Evolutionary conservation across 2,329 filamentous ascomycete species (phyloP).

Genomic region (Mycogone perniciosa): DNA sequence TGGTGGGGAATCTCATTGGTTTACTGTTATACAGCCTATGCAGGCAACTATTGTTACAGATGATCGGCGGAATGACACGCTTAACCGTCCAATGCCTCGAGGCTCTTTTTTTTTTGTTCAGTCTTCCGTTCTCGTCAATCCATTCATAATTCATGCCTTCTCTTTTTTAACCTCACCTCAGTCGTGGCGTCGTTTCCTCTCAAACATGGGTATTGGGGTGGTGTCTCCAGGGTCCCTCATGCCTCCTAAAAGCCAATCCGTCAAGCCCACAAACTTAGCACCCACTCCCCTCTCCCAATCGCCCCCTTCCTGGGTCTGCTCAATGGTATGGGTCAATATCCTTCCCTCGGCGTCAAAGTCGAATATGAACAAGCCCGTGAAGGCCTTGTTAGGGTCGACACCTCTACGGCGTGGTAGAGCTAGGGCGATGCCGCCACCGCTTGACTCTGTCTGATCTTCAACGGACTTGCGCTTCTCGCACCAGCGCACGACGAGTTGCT

Average conservation of each 20-base stretch:
- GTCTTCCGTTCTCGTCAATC: background rate
- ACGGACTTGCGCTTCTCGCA: constrained; percentile 39
- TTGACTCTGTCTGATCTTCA: constrained; percentile 26
- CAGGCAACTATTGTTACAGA: constrained; percentile 3
- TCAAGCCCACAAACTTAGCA: constrained; percentile 80
- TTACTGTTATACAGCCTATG: constrained; percentile 5
- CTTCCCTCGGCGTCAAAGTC: constrained; percentile 86
- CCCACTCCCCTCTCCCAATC: constrained; percentile 77
- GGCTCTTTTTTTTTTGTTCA: constrained; percentile 8
- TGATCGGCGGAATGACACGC: background rate
- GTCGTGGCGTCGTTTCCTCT: constrained; percentile 20
- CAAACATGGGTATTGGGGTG: constrained; percentile 31
- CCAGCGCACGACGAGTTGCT: constrained; percentile 90
- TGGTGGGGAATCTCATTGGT: constrained; percentile 15
- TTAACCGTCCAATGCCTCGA: background rate
- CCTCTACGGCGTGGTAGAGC: constrained; percentile 31
- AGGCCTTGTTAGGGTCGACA: constrained; percentile 61
- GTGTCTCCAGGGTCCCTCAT: constrained; percentile 38
- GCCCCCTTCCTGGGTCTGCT: constrained; percentile 78
- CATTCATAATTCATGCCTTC: background rate
- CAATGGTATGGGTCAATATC: constrained; percentile 83
- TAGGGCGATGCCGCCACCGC: constrained; percentile 38
- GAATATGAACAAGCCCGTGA: constrained; percentile 89
- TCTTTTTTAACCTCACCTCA: background rate
- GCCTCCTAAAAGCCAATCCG: constrained; percentile 87